A percentile compares a stretch with the other conserved stretches of the same genome.
phyloP scores from a whole-genome alignment of 371 early-diverging fungal species.

The Parasitella parasitica region DNA sequence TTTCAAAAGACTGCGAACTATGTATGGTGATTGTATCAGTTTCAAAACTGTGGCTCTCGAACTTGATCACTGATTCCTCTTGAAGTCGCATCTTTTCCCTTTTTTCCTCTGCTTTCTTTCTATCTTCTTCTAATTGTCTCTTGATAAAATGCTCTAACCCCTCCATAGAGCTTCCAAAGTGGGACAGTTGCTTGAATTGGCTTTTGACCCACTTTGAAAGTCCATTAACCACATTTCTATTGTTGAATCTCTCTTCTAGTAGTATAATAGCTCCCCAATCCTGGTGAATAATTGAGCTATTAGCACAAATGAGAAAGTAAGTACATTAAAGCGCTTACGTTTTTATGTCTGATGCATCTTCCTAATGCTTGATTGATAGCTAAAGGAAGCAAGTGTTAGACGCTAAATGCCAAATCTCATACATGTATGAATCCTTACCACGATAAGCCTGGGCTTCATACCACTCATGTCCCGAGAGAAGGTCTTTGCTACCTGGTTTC shows the following conservation, averaged over 20 bases:
- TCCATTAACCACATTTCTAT: slow-evolving; percentile 33
- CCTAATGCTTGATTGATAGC: slow-evolving; percentile 97
- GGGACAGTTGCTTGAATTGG: slow-evolving; percentile 20
- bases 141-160: slow-evolving; percentile 32
- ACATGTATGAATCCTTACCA: slow-evolving; percentile 18
- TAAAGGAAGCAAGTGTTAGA: neutral
- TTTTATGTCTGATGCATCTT: slow-evolving; percentile 88
- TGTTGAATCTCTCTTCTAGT: slow-evolving; percentile 57
- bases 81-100: neutral
- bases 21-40: neutral
- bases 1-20: neutral
- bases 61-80: neutral
- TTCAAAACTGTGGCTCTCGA: neutral
- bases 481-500: neutral
- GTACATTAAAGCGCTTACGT: slow-evolving; percentile 41
- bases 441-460: slow-evolving; percentile 87
- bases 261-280: slow-evolving; percentile 66
- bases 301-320: too few species aligned
- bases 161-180: slow-evolving; percentile 42
- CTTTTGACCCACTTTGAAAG: slow-evolving; percentile 75
- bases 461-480: slow-evolving; percentile 35
- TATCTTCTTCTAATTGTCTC: neutral
- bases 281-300: slow-evolving; percentile 17
- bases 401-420: neutral
- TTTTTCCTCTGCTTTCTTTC: neutral